Evolutionary conservation across 129 eudicot species (phyloP).

Genomic region (Pseudognaphalium luteoalbum): DNA sequence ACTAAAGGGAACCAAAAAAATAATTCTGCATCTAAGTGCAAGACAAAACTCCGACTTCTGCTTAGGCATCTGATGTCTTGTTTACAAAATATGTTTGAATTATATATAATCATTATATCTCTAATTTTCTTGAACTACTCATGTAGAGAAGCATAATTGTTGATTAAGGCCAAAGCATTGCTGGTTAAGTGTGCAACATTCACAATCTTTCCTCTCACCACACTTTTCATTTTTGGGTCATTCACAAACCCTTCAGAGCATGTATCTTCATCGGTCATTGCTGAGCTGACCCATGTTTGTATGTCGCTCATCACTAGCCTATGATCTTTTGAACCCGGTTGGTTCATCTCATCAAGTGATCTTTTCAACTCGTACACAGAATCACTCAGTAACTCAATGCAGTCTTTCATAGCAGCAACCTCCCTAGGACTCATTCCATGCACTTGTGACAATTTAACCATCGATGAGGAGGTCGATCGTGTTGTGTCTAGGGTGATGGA

Average conservation of each 20-base stretch:
- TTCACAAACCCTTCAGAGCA: slow-evolving; percentile 56
- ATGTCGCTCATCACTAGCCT: slow-evolving; percentile 35
- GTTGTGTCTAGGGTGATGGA: slow-evolving; percentile 41
- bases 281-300: slow-evolving; percentile 71
- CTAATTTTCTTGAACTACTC: slow-evolving; percentile 6
- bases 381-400: slow-evolving; percentile 46
- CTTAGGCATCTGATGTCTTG: neutral
- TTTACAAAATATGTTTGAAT: neutral
- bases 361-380: slow-evolving; percentile 33
- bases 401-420: slow-evolving; percentile 45
- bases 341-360: slow-evolving; percentile 45
- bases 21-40: neutral
- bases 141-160: slow-evolving; percentile 43
- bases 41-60: neutral
- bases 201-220: slow-evolving; percentile 46
- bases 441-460: slow-evolving; percentile 34
- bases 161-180: slow-evolving; percentile 57
- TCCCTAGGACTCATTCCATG: slow-evolving; percentile 40
- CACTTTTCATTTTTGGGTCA: slow-evolving; percentile 37
- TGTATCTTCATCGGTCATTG: slow-evolving; percentile 55
- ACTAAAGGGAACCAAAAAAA: neutral
- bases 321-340: slow-evolving; percentile 23
- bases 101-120: neutral
- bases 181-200: slow-evolving; percentile 58
- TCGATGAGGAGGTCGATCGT: slow-evolving; percentile 34